Evolutionary conservation across 371 early-diverging fungal species (phyloP).

Genomic region (Mucor velutinosus): DNA sequence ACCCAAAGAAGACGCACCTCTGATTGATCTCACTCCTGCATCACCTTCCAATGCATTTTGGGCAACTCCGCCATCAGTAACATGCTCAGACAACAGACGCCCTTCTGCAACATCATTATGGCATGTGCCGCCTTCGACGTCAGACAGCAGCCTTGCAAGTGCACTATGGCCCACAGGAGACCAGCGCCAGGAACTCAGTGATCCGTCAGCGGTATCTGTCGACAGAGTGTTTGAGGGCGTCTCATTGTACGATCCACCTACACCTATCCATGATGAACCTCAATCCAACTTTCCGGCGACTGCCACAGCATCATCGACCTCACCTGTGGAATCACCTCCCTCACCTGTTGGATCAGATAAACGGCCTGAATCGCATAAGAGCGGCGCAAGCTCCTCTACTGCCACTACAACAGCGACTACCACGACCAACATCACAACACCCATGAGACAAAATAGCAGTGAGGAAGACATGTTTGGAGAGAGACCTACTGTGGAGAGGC

Average conservation of each 20-base stretch:
- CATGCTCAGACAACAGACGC: neutral
- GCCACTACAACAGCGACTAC: neutral
- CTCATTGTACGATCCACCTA: constrained; percentile 26
- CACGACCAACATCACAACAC: neutral
- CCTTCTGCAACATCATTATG: neutral
- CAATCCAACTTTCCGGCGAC: neutral
- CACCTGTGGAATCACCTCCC: constrained; percentile 6
- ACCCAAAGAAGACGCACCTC: neutral
- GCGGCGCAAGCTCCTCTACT: neutral
- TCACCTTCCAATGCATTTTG: constrained; percentile 5
- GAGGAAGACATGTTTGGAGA: constrained; percentile 50
- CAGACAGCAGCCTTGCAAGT: neutral
- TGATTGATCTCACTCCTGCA: neutral
- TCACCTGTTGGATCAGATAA: constrained; percentile 18
- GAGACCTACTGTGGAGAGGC: constrained; percentile 67
- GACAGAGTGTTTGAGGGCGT: constrained; percentile 9
- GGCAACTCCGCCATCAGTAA: neutral
- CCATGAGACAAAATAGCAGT: neutral
- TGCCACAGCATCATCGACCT: constrained; percentile 11
- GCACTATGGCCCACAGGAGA: constrained; percentile 14
- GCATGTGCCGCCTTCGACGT: neutral
- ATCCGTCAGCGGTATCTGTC: neutral
- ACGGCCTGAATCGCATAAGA: neutral
- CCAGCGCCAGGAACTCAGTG: neutral
- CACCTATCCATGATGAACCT: constrained; percentile 7